Evolutionary conservation across 2,329 filamentous ascomycete species (phyloP).

Genomic region (Fusarium pseudonygamai): DNA sequence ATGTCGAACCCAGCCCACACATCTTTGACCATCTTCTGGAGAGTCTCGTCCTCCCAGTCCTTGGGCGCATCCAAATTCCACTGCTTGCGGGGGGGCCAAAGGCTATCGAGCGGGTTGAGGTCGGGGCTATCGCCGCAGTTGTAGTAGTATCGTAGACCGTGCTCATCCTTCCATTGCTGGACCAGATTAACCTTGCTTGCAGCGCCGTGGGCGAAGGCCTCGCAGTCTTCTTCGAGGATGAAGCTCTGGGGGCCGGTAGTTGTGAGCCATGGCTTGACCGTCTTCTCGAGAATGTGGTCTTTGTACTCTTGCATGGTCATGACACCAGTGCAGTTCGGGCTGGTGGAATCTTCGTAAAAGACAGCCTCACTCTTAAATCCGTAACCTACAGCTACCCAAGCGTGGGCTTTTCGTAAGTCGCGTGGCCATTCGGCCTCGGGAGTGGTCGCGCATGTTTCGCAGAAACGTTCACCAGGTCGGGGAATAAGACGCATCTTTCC

Average conservation of each 20-base stretch:
- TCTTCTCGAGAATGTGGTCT: constrained; percentile 47
- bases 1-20: constrained; percentile 45
- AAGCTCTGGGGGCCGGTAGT: constrained; percentile 38
- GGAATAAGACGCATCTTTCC: constrained; percentile 50
- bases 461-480: constrained; percentile 47
- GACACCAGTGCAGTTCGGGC: constrained; percentile 44
- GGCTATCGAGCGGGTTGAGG: constrained; percentile 48
- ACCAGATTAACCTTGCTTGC: constrained; percentile 49
- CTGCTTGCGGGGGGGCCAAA: constrained; percentile 49
- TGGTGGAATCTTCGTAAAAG: constrained; percentile 51
- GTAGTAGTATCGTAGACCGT: constrained; percentile 46
- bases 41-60: constrained; percentile 49
- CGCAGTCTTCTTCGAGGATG: constrained; percentile 49
- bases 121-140: constrained; percentile 52
- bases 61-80: constrained; percentile 43
- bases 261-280: constrained; percentile 48
- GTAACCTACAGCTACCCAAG: constrained; percentile 49
- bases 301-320: constrained; percentile 50
- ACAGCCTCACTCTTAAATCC: constrained; percentile 51
- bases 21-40: constrained; percentile 45
- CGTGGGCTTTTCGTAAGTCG: constrained; percentile 48
- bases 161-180: constrained; percentile 50
- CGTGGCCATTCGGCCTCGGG: constrained; percentile 45
- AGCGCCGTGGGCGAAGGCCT: constrained; percentile 49
- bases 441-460: constrained; percentile 40